A percentile compares a stretch with the other conserved stretches of the same genome.
phyloP scores from a whole-genome alignment of 2,329 filamentous ascomycete genomes.

The Colletotrichum liriopes region DNA sequence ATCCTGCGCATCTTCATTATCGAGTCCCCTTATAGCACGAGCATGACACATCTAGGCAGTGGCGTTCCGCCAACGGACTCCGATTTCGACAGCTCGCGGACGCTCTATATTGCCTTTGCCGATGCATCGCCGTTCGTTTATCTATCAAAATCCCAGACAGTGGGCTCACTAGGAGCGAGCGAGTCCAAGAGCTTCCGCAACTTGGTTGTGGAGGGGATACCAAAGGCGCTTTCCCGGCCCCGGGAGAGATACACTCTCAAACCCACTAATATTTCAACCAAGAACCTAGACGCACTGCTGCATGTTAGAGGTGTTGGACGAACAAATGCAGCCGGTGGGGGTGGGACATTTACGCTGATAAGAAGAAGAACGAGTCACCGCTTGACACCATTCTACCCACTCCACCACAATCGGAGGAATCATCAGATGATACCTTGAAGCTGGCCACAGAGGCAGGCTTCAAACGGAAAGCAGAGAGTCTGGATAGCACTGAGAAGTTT shows the following conservation, averaged over 20 bases:
- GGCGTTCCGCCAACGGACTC: slow-evolving; percentile 49
- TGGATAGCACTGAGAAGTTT: background rate
- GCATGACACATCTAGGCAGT: slow-evolving; percentile 64
- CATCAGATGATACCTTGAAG: slow-evolving; percentile 44
- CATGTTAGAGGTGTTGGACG: slow-evolving; percentile 79
- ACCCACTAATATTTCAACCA: slow-evolving; percentile 78
- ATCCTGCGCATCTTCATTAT: slow-evolving; percentile 85
- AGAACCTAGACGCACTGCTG: slow-evolving; percentile 79
- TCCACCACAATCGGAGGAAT: slow-evolving; percentile 61
- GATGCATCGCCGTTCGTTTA: slow-evolving; percentile 85
- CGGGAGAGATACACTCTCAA: slow-evolving; percentile 80
- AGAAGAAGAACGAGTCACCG: slow-evolving; percentile 68
- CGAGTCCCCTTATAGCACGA: slow-evolving; percentile 80
- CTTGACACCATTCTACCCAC: slow-evolving; percentile 67
- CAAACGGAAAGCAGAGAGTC: slow-evolving; percentile 30
- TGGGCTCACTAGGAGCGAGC: slow-evolving; percentile 57
- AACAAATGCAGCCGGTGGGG: slow-evolving; percentile 80
- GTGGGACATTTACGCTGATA: slow-evolving; percentile 84
- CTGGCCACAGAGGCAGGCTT: background rate
- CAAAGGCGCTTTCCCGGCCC: slow-evolving; percentile 84
- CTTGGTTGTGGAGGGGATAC: slow-evolving; percentile 83
- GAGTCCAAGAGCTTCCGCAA: slow-evolving; percentile 77
- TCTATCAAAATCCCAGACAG: slow-evolving; percentile 67
- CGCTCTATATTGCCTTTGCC: slow-evolving; percentile 87
- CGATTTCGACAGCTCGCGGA: slow-evolving; percentile 76